A percentile compares a stretch with the other conserved stretches of the same genome.
Conservation (phyloP, 208 protist genomes). For the Tritrichomonas foetus region DNA sequence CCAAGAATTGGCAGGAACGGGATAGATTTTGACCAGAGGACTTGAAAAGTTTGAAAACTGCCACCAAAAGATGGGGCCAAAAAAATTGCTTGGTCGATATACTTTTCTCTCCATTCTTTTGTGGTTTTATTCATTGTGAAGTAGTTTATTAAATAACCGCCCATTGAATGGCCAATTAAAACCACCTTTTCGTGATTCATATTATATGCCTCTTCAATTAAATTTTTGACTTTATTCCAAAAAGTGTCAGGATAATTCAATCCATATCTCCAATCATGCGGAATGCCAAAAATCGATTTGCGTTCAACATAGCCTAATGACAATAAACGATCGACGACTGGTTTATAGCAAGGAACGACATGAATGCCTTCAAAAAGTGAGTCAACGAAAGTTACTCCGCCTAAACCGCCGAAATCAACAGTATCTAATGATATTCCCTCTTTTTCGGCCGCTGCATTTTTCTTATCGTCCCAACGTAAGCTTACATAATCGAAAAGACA, state of each 20-base stretch:
- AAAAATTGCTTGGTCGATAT: background rate
- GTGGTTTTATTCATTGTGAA: background rate
- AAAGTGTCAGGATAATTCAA: background rate
- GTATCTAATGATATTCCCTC: background rate
- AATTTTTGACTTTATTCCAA: background rate
- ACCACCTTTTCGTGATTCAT: background rate
- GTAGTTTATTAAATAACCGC: background rate
- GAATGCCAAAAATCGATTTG: background rate
- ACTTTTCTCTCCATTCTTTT: background rate
- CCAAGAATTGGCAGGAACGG: background rate
- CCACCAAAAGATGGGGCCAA: background rate
- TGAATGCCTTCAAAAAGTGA: background rate
- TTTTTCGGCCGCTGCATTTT: background rate
- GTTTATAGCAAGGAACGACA: background rate
- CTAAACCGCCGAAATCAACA: background rate
- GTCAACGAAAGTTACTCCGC: background rate
- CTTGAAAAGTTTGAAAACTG: background rate
- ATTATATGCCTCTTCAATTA: background rate
- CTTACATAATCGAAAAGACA: background rate
- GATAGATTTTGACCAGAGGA: background rate
- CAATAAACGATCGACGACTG: background rate
- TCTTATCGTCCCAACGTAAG: background rate
- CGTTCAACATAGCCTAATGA: background rate
- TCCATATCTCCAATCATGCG: background rate
- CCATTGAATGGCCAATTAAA: background rate